Percentiles rank a stretch among this genome's conserved stretches.
These are phyloP conservation scores for Pseudocercospora crystallina DNA, from an alignment of 2,329 filamentous ascomycete genomes.

Conservation along the genomic window DNA sequence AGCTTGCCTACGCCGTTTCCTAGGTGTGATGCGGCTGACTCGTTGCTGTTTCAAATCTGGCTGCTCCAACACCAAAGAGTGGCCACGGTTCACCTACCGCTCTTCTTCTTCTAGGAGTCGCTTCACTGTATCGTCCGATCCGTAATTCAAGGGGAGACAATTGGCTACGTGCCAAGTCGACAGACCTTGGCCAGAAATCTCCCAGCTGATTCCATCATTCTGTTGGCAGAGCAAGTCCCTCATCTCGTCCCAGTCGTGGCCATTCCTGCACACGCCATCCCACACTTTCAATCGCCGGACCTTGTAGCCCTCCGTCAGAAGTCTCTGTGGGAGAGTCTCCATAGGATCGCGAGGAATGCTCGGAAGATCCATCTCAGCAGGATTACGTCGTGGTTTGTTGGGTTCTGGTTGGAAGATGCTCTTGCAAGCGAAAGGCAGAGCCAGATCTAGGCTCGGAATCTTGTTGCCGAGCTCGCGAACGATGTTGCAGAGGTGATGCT, in stretches of 20 bases:
- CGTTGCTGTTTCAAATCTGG: no score
- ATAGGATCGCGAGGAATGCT: conserved; percentile 13
- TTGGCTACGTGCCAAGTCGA: conserved; percentile 24
- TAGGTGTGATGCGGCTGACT: no score
- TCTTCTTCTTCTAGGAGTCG: conserved; percentile 4
- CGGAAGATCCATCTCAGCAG: conserved; percentile 8
- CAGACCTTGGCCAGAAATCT: conserved; percentile 10
- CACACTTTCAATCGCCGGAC: conserved; percentile 23
- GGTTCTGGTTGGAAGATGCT: conserved; percentile 14
- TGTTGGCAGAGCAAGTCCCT: conserved; percentile 10
- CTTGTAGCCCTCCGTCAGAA: conserved; percentile 20
- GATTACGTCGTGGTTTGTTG: background rate
- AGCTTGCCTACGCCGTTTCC: no score
- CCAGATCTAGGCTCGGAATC: conserved; percentile 24
- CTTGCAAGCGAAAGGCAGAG: conserved; percentile 24
- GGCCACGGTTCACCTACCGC: background rate
- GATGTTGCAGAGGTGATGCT: conserved; percentile 25
- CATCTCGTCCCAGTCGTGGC: conserved; percentile 21
- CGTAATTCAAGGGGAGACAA: conserved; percentile 15
- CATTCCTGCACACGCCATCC: conserved; percentile 13
- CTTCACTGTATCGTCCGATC: conserved; percentile 13
- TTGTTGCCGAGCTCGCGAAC: conserved; percentile 18
- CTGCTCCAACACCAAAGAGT: no score
- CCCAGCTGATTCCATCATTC: conserved; percentile 20
- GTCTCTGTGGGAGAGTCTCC: conserved; percentile 14